Evolutionary conservation across 2,329 filamentous ascomycete species (phyloP), one percentile per base, ranked within the genome.

Genomic region (Escovopsis sp.): DNA sequence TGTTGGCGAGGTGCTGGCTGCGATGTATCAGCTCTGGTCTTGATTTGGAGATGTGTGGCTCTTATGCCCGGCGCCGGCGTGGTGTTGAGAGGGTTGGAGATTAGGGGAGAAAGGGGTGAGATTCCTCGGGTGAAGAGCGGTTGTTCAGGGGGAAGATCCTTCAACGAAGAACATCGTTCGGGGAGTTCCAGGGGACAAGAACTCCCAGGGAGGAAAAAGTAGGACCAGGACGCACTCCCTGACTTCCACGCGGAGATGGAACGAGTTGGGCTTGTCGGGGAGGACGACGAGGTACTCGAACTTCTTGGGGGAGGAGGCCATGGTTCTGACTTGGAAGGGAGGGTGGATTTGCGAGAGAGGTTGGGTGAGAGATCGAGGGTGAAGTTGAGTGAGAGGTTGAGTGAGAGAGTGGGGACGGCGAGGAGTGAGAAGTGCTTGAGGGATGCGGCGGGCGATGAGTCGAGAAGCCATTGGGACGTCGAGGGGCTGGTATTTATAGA

Each of bases 281-380:
- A 82, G 51, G 39, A 84, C 63, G 46, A 78, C 75, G 27, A 85
- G 67, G 63, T 76, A 85, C 54, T 82, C 75, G 41, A 60, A 67
- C 50, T 67, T 69, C 27, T 45, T 47, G 17, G 43, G 31, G 19
- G 45, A 33, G 17, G 53, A 41, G 16, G 54, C 42, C 54, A 57
- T 57, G 43, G 45, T 46, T 39, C 47, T 45, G 35, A 41, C 23
- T 8, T 31, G 31, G 12, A 10, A 16, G 21, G 35, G 16, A 27
- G 34, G 12, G 15, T 30, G 35, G 26, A 35, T 31, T 31, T 35
- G 41, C 17, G 38, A 18, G 31, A 36, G 17, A 23, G 34, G 17
- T n/a, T n/a, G 6, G 36, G 37, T 13, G 39, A 21, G 14, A 44
- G 37, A 29, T 40, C 40, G 16, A 31, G 33, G 28, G 38, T 25